Evolutionary conservation across 2,329 filamentous ascomycete genomes (phyloP).

Genomic region (Colletotrichum limetticola): DNA sequence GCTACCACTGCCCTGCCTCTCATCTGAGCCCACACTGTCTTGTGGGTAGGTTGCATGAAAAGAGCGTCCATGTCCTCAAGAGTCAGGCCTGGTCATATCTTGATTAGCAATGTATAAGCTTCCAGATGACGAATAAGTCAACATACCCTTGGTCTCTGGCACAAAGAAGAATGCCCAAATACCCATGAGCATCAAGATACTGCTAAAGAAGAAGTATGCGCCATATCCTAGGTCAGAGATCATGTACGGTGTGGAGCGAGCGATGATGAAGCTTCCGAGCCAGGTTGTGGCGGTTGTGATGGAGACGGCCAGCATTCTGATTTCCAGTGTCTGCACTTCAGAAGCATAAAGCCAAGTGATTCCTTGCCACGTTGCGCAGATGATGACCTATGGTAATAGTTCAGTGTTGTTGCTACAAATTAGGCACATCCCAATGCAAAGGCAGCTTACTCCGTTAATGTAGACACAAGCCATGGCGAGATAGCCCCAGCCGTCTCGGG

Average conservation of each 20-base stretch:
- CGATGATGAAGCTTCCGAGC: constrained; percentile 53
- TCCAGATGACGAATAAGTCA: background rate
- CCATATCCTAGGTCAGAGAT: constrained; percentile 56
- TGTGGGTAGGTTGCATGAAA: constrained; percentile 44
- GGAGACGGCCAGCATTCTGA: constrained; percentile 48
- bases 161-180: constrained; percentile 61
- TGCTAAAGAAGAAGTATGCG: constrained; percentile 64
- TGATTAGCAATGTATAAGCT: background rate
- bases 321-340: constrained; percentile 57
- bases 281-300: constrained; percentile 49
- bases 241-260: constrained; percentile 53
- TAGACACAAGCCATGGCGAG: constrained; percentile 59
- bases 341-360: constrained; percentile 57
- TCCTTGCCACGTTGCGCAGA: constrained; percentile 54
- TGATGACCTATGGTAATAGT: constrained; percentile 37
- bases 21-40: constrained; percentile 44
- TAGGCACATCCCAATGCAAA: too few relatives aligned
- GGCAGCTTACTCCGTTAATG: constrained; percentile 47
- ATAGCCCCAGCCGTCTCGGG: constrained; percentile 52
- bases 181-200: constrained; percentile 55
- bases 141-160: constrained; percentile 60
- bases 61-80: constrained; percentile 59
- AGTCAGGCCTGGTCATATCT: constrained; percentile 44
- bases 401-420: background rate
- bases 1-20: constrained; percentile 23